Evolutionary conservation across 441 rosid genomes (phyloP).

Genomic region (Syzygium syzygioides): DNA sequence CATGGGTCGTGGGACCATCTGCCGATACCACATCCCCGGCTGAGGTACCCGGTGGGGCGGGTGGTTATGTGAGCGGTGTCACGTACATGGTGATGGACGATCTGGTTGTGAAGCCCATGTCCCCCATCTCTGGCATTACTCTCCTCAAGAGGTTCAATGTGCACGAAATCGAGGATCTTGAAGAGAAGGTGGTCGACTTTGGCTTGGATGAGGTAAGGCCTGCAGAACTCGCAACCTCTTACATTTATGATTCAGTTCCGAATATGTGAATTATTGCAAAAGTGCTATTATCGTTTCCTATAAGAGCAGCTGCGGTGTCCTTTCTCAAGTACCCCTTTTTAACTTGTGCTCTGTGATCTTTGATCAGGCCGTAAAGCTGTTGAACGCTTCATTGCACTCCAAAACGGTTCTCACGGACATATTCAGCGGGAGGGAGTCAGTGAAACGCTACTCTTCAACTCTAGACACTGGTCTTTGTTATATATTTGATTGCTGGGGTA

Average conservation of each 20-base stretch:
- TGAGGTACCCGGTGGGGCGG: background rate
- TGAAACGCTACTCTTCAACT: background rate
- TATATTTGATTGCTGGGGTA: background rate
- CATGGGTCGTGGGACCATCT: background rate
- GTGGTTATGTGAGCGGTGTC: background rate
- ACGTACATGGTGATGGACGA: background rate
- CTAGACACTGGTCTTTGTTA: background rate
- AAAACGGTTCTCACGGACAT: conserved; percentile 14
- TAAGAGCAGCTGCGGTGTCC: background rate
- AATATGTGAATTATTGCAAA: background rate
- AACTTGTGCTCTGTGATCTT: background rate
- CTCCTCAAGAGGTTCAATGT: conserved; percentile 16
- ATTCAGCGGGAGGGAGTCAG: background rate
- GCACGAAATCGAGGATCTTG: conserved; percentile 4
- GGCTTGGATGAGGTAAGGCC: conserved; percentile 9
- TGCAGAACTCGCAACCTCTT: background rate
- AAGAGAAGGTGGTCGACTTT: conserved; percentile 8
- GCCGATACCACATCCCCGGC: background rate
- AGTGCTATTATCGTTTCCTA: background rate
- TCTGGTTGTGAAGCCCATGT: background rate
- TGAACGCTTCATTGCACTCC: conserved; percentile 19
- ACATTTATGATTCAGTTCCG: background rate
- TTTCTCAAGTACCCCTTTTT: background rate
- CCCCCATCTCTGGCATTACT: conserved; percentile 1
- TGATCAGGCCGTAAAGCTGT: background rate